Evolutionary conservation across 1,139 yeast genomes (phyloP).

Genomic region (Sugiyamaella neomexicana): DNA sequence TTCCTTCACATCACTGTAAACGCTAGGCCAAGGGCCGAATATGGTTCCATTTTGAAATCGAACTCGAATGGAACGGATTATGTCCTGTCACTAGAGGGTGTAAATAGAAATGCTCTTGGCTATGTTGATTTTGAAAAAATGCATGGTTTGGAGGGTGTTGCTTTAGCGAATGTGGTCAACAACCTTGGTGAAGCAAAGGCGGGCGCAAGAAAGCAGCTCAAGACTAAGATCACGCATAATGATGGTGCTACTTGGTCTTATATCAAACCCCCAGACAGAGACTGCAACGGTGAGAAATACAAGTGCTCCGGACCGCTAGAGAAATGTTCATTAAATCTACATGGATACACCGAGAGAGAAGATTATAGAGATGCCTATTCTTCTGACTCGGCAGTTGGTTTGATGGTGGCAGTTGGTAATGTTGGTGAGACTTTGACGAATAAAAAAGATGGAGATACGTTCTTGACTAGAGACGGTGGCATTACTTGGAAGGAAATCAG

Average conservation of each 20-base stretch:
- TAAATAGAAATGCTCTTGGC: conserved; percentile 71
- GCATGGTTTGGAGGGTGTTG: conserved; percentile 85
- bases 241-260: conserved; percentile 91
- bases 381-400: conserved; percentile 85
- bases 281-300: conserved; percentile 61
- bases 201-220: conserved; percentile 55
- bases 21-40: conserved; percentile 53
- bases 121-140: conserved; percentile 88
- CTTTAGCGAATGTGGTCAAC: conserved; percentile 66
- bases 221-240: conserved; percentile 76
- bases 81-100: conserved; percentile 67
- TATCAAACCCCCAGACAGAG: conserved; percentile 63
- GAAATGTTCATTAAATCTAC: conserved; percentile 79
- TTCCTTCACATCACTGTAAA: conserved; percentile 81
- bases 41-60: conserved; percentile 83
- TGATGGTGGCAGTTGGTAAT: conserved; percentile 85
- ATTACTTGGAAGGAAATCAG: conserved; percentile 77
- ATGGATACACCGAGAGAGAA: conserved; percentile 84
- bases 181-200: conserved; percentile 49
- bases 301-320: conserved; percentile 50
- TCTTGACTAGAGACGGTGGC: conserved; percentile 85
- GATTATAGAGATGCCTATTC: conserved; percentile 85
- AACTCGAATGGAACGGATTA: conserved; percentile 96
- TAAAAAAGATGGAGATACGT: conserved; percentile 60
- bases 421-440: conserved; percentile 66